These are phyloP conservation scores for Nannizziopsis barbatae DNA, from an alignment of 2,329 filamentous ascomycete genomes.

Conservation along the genomic window DNA sequence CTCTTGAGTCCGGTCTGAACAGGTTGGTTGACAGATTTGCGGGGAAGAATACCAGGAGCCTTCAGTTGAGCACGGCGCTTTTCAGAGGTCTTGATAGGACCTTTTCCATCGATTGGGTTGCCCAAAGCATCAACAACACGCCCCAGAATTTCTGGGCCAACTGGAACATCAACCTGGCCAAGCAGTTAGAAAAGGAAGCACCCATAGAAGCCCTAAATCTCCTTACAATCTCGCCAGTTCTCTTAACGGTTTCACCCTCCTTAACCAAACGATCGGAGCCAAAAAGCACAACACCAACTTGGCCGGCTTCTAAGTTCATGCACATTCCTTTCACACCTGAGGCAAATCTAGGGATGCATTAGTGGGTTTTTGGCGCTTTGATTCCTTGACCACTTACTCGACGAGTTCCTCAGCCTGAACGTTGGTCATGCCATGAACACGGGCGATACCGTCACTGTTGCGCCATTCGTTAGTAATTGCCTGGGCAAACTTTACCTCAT, in stretches of 20 bases:
- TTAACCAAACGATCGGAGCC: slow-evolving; percentile 99
- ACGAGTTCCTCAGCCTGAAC: slow-evolving; percentile 99
- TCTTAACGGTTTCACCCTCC: slow-evolving; percentile 99
- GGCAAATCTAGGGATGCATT: slow-evolving; percentile 61
- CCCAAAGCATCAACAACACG: slow-evolving; percentile 98
- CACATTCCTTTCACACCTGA: slow-evolving; percentile 99
- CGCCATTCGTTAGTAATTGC: background rate
- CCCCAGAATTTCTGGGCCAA: slow-evolving; percentile 83
- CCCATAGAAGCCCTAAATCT: background rate
- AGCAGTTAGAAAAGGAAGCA: background rate
- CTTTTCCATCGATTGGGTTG: slow-evolving; percentile 99
- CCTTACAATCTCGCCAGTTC: slow-evolving; percentile 97
- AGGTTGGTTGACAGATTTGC: slow-evolving; percentile 93
- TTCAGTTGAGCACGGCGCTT: slow-evolving; percentile 96
- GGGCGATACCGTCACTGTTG: slow-evolving; percentile 96
- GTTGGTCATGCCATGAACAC: slow-evolving; percentile 99
- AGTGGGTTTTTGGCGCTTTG: slow-evolving; percentile 17
- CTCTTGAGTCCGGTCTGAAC: slow-evolving; percentile 99
- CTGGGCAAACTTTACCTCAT: background rate
- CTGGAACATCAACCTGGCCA: slow-evolving; percentile 80
- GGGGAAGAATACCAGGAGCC: slow-evolving; percentile 95
- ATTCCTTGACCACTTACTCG: slow-evolving; percentile 58
- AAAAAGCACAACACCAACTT: slow-evolving; percentile 99
- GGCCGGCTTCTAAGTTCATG: slow-evolving; percentile 99
- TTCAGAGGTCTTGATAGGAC: slow-evolving; percentile 83